These are phyloP conservation scores for Cyberlindnera sargentensis DNA, from an alignment of 805 yeast species.

Conservation along the genomic window DNA sequence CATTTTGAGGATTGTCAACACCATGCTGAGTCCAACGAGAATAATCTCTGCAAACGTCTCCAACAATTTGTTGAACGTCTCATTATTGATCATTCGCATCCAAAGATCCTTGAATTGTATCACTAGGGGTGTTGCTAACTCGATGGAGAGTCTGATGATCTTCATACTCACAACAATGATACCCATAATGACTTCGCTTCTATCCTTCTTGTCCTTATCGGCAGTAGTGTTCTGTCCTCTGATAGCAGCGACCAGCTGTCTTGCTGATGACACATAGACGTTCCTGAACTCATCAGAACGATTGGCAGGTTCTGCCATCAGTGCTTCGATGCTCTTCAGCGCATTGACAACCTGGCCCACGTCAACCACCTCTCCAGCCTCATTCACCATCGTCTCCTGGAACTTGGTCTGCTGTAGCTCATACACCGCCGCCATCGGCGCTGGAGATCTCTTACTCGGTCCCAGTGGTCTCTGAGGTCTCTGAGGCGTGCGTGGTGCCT, in stretches of 20 bases:
- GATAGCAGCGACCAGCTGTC: constrained; percentile 4
- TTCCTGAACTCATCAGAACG: constrained; percentile 4
- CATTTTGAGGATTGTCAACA: constrained; percentile 3
- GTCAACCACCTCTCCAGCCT: constrained; percentile 11
- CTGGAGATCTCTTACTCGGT: not conserved
- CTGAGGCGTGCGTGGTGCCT: constrained; percentile 1
- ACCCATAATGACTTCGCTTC: constrained; percentile 5
- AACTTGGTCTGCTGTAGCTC: too few relatives aligned
- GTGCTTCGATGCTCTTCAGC: constrained; percentile 4
- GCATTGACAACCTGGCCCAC: constrained; percentile 5
- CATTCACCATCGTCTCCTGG: not conserved
- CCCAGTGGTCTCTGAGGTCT: not conserved
- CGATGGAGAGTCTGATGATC: constrained; percentile 6
- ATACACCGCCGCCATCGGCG: not conserved
- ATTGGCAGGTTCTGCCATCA: constrained; percentile 3
- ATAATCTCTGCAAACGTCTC: constrained; percentile 9
- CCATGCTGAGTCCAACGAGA: constrained; percentile 4
- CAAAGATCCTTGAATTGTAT: not conserved
- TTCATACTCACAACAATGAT: constrained; percentile 8
- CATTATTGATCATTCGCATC: constrained; percentile 3
- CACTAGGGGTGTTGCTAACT: constrained; percentile 8
- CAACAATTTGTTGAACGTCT: constrained; percentile 2
- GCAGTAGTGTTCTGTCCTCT: not conserved
- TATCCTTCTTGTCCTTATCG: constrained; percentile 1
- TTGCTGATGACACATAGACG: constrained; percentile 3